Conservation (phyloP, 805 yeast genomes). For the Candida tibetensis region DNA sequence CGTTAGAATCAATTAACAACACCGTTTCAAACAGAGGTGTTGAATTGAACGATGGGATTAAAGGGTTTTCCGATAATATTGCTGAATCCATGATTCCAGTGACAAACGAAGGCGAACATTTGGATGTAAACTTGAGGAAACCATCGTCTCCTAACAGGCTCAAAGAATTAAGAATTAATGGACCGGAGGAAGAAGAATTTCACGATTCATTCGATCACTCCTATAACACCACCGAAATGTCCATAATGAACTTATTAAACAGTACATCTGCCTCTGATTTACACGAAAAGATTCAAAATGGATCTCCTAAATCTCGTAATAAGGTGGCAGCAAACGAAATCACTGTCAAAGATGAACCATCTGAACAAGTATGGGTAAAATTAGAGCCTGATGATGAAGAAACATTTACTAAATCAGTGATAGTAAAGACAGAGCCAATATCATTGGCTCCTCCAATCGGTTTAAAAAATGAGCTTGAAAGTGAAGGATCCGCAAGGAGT, state of each 20-base stretch:
- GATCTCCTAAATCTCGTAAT: not conserved
- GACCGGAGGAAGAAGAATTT: conserved; percentile 11
- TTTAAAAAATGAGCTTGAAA: conserved; percentile 1
- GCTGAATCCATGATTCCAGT: conserved; percentile 33
- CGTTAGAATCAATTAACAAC: conserved; percentile 20
- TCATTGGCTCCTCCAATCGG: not conserved
- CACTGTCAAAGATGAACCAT: conserved; percentile 5
- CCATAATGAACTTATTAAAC: conserved; percentile 38
- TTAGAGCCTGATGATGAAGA: not conserved
- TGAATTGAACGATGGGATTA: conserved; percentile 41
- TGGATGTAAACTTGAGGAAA: conserved; percentile 3
- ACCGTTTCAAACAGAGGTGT: conserved; percentile 14
- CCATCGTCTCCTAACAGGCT: not conserved
- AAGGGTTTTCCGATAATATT: conserved; percentile 39
- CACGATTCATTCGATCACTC: conserved; percentile 35
- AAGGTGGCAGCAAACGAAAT: not conserved
- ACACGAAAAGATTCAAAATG: conserved; percentile 2
- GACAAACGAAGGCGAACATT: conserved; percentile 10
- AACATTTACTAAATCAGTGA: not conserved
- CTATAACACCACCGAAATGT: conserved; percentile 37
- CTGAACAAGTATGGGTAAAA: not conserved
- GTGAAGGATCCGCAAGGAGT: conserved; percentile 1
- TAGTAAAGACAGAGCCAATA: not conserved
- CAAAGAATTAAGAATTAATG: not conserved
- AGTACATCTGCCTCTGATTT: conserved; percentile 13